These are phyloP conservation scores for Aspergillus mulundensis DNA, from an alignment of 495 filamentous ascomycete genomes.

Conservation along the genomic window DNA sequence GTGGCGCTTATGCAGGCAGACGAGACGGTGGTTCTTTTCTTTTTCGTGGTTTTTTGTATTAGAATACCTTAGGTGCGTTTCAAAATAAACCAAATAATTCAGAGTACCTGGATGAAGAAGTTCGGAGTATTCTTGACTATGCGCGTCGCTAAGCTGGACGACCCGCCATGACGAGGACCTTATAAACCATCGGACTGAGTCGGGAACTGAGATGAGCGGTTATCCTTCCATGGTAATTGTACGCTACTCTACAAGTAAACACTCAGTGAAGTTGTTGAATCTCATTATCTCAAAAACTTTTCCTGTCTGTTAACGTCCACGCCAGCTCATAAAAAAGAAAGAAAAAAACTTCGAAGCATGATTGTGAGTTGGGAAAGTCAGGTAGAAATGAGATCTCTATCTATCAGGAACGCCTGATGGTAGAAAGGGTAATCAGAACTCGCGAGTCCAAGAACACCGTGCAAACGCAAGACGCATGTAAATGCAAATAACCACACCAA, in stretches of 20 bases:
- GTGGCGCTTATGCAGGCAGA: conserved; percentile 21
- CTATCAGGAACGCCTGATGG: conserved; percentile 18
- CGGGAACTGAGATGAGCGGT: too few species aligned
- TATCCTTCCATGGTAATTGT: too few species aligned
- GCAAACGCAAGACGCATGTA: background rate
- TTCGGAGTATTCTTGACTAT: background rate
- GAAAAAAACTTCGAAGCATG: background rate
- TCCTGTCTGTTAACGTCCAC: conserved; percentile 8
- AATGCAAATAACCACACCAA: conserved; percentile 1
- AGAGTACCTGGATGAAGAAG: background rate
- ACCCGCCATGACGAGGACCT: too few species aligned
- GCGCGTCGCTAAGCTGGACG: too few species aligned
- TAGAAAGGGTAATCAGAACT: background rate
- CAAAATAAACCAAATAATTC: background rate
- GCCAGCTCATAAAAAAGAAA: conserved; percentile 9
- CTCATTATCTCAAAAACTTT: conserved; percentile 13
- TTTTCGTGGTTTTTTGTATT: conserved; percentile 11
- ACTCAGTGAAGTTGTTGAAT: background rate
- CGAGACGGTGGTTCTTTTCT: conserved; percentile 1
- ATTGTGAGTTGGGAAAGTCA: conserved; percentile 19
- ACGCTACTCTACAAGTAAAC: background rate
- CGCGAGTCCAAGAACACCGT: conserved; percentile 10
- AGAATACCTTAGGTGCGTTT: conserved; percentile 14
- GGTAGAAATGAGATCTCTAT: conserved; percentile 16
- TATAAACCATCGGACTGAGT: too few species aligned